These are phyloP conservation scores for Skeletonema grethae DNA, from an alignment of 108 stramenopile genomes.

Conservation along the genomic window DNA sequence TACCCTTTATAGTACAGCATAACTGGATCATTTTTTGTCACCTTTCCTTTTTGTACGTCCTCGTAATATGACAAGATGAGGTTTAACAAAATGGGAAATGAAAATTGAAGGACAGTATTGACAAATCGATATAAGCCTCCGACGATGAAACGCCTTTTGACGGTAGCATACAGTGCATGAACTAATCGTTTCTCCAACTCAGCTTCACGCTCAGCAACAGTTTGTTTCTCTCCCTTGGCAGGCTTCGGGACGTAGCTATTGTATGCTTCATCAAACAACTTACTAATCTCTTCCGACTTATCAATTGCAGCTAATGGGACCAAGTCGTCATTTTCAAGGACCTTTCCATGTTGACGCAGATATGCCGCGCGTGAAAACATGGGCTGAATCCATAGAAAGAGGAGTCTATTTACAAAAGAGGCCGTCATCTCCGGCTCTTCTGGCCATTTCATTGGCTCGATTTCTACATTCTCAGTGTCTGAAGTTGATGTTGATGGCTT, in stretches of 20 bases:
- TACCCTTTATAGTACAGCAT: constrained; percentile 64
- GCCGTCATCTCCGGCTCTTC: constrained; percentile 56
- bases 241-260: constrained; percentile 24
- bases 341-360: constrained; percentile 40
- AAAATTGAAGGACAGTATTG: constrained; percentile 70
- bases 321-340: constrained; percentile 62
- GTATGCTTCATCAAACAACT: constrained; percentile 61
- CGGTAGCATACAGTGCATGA: constrained; percentile 46
- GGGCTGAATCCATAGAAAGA: constrained; percentile 68
- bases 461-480: background rate
- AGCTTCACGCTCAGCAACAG: constrained; percentile 18
- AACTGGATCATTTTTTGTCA: constrained; percentile 48
- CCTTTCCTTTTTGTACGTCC: constrained; percentile 58
- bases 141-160: constrained; percentile 55
- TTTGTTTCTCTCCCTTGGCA: constrained; percentile 6
- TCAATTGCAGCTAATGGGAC: constrained; percentile 61
- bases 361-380: constrained; percentile 63
- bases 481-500: background rate
- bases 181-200: constrained; percentile 39
- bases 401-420: constrained; percentile 46
- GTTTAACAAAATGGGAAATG: constrained; percentile 70
- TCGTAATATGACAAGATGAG: constrained; percentile 65
- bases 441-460: constrained; percentile 32
- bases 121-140: constrained; percentile 56
- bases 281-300: constrained; percentile 40